phyloP scores from a whole-genome alignment of 2,329 filamentous ascomycete genomes.

The Polychaeton citri region DNA sequence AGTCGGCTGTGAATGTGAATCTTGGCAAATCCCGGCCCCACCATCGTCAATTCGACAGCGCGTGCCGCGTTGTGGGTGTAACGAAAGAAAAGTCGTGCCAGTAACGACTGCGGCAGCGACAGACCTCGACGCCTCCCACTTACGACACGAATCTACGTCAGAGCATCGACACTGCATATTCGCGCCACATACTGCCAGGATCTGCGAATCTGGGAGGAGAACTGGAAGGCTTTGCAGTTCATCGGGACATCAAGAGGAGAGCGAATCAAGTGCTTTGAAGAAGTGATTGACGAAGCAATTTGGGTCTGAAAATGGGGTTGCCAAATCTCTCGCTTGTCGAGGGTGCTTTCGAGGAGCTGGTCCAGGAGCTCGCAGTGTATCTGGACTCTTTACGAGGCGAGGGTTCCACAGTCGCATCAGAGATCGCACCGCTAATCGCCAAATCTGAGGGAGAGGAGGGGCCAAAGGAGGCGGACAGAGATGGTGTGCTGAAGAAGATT shows the following conservation, averaged over 20 bases:
- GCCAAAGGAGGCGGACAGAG: slow-evolving; percentile 48
- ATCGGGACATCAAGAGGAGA: neutral
- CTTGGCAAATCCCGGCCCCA: neutral
- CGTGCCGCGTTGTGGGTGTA: neutral
- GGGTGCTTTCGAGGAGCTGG: slow-evolving; percentile 84
- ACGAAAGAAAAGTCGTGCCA: neutral
- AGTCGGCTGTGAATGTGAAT: neutral
- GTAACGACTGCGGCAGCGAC: neutral
- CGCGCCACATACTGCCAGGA: neutral
- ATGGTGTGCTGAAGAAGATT: slow-evolving; percentile 80
- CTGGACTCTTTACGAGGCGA: slow-evolving; percentile 64
- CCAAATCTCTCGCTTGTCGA: slow-evolving; percentile 62
- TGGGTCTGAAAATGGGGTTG: slow-evolving; percentile 30
- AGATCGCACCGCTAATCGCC: slow-evolving; percentile 55
- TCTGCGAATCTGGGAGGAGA: neutral
- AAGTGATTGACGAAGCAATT: too few relatives aligned
- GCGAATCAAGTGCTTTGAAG: neutral
- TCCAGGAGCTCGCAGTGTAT: slow-evolving; percentile 89
- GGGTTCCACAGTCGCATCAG: slow-evolving; percentile 41
- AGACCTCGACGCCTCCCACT: neutral
- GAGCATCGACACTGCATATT: neutral
- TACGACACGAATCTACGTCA: neutral
- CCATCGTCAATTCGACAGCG: neutral
- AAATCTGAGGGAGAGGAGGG: slow-evolving; percentile 28
- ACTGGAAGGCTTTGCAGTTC: too few relatives aligned